Base-by-base conservation (phyloP, 805 yeast genomes). In the Blastobotrys muscicola region DNA sequence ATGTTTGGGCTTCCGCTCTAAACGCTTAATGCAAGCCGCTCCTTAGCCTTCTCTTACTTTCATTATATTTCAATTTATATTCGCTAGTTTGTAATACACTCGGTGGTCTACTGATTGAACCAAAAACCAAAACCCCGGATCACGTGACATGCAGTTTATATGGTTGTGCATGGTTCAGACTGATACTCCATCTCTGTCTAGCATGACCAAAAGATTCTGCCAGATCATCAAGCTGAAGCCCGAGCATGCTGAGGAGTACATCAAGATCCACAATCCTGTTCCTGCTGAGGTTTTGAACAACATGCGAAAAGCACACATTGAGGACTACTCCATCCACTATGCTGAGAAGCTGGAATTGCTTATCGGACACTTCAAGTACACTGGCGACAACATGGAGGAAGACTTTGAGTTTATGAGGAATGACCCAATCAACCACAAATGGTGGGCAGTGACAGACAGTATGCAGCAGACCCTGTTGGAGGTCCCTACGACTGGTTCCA, bases 361-460 rank as follows among this genome's bases (percentile, higher is more conserved):
- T 13, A 65, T 67, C 42, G 69, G 69, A 33, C 59, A 46, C 38
- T 57, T 66, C 55, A 65, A 65, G 45, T 67, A 67, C 45, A 53
- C 62, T 8, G 71, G 71, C 8, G 61, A 64, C 37, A 55, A 67
- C 44, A 63, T 67, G 65, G 67, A 51, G 20, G 47, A 47, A 31
- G 71, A 67, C 44, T 45, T 60, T 1, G 63, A 60, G 41, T 51
- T 50, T 6, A 64, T 64, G 52, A 47, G 67, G 38, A 40, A 44
- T 5, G 69, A 67, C 37, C 61, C 60, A 20, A 68, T 59, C 2
- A 67, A 67, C 49, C 60, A 57, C 36, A 58, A 62, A 32, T 67
- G 71, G 71, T 67, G 71, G 71, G 48, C 48, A 37, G 52, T 61
- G 56, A 65, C 69, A 9, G 71, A 67, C 46, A 51, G 49, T 12